Conservation (phyloP, 2,329 filamentous ascomycete species). For the Aspergillus texensis region DNA sequence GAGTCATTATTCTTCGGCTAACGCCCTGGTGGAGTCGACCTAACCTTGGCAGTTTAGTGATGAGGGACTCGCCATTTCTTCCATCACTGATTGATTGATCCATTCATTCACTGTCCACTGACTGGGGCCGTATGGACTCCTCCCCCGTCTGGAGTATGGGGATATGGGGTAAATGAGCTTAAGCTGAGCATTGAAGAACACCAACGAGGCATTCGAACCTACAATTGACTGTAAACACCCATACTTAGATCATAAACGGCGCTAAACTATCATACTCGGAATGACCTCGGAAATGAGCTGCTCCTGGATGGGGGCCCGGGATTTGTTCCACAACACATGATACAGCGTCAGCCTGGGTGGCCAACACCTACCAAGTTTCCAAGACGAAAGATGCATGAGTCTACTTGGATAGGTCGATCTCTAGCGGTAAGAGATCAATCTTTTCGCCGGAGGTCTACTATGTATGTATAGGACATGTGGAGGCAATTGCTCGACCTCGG, state of each 20-base stretch:
- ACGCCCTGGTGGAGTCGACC: not conserved
- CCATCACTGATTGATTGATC: not conserved
- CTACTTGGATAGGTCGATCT: not conserved
- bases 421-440: not conserved
- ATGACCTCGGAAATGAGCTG: not conserved
- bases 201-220: not conserved
- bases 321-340: not conserved
- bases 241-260: not conserved
- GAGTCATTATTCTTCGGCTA: not conserved
- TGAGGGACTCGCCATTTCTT: not conserved
- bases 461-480: not conserved
- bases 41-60: not conserved
- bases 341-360: not conserved
- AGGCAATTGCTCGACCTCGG: slow-evolving; percentile 1
- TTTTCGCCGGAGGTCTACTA: not conserved
- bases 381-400: not conserved
- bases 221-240: too few species aligned
- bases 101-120: not conserved
- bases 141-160: not conserved
- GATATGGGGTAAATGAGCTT: slow-evolving; percentile 2
- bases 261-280: not conserved
- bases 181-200: not conserved
- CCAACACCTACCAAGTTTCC: not conserved
- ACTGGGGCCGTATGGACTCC: slow-evolving; percentile 2
- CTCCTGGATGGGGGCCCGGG: not conserved